phyloP scores from a whole-genome alignment of 2,329 filamentous ascomycete genomes.

The Trichoderma harzianum region DNA sequence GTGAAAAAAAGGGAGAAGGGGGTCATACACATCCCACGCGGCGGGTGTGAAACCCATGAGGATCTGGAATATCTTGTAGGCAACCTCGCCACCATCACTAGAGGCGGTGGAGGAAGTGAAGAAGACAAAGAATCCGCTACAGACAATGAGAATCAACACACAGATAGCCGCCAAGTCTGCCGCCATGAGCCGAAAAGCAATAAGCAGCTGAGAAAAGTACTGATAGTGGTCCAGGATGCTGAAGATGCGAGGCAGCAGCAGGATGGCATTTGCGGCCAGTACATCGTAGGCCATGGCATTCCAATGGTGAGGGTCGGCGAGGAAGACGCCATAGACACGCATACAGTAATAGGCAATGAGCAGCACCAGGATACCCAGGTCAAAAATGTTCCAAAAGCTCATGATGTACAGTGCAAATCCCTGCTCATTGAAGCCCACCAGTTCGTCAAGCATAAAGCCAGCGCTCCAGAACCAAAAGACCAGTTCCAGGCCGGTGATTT shows the following conservation, averaged over 20 bases:
- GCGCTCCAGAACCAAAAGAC: constrained; percentile 98
- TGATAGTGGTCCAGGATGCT: constrained; percentile 91
- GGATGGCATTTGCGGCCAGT: constrained; percentile 84
- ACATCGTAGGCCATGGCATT: constrained; percentile 90
- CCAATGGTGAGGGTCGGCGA: constrained; percentile 70
- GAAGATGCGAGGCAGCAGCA: constrained; percentile 87
- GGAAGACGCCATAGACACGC: constrained; percentile 80
- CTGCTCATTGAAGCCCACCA: constrained; percentile 95
- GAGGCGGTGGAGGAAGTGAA: constrained; percentile 78
- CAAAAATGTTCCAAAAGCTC: constrained; percentile 97
- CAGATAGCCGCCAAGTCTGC: constrained; percentile 83
- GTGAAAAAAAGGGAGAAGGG: background rate
- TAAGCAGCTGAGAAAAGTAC: constrained; percentile 92
- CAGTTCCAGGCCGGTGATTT: constrained; percentile 80
- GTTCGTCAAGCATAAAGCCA: constrained; percentile 93
- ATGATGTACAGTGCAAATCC: constrained; percentile 95
- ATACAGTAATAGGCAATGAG: constrained; percentile 88
- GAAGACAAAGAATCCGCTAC: constrained; percentile 93
- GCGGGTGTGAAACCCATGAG: constrained; percentile 95
- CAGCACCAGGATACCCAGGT: constrained; percentile 81
- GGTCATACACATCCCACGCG: constrained; percentile 76
- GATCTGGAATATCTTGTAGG: constrained; percentile 89
- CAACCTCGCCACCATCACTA: constrained; percentile 69
- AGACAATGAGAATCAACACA: constrained; percentile 78
- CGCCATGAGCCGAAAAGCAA: constrained; percentile 92